Evolutionary conservation across 169 alveolate genomes (phyloP).

Genomic region (Plasmodium fragile): DNA sequence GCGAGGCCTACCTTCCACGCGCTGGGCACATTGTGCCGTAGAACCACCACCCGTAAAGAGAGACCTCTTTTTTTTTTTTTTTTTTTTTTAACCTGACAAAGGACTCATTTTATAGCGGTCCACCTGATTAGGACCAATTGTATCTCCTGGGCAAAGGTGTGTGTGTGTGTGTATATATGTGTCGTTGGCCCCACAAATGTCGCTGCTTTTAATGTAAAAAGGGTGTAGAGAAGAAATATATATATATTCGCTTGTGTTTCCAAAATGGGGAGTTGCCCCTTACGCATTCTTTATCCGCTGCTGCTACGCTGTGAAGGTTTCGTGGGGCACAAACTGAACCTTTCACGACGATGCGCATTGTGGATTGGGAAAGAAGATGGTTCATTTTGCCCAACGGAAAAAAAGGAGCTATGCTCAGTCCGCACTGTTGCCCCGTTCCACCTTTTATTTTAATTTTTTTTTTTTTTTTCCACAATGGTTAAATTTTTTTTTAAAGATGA

Average conservation of each 20-base stretch:
- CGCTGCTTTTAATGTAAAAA: not conserved
- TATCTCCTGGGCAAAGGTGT: not conserved
- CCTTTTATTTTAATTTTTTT: not conserved
- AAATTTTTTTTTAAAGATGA: not conserved
- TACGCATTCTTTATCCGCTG: not conserved
- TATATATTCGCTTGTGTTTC: not conserved
- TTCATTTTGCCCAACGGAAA: not conserved
- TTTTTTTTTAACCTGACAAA: not conserved
- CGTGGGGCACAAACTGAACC: not conserved
- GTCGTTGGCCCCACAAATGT: not conserved
- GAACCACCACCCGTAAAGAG: not conserved
- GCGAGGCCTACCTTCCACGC: not conserved
- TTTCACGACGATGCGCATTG: not conserved
- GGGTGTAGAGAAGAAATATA: not conserved
- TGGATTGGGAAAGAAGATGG: not conserved
- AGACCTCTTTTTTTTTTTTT: not conserved
- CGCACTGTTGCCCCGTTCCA: not conserved
- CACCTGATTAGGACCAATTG: not conserved
- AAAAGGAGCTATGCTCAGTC: not conserved
- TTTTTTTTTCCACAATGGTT: not conserved
- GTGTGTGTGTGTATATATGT: not conserved
- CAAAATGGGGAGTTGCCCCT: not conserved
- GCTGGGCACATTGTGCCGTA: not conserved
- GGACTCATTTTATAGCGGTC: not conserved
- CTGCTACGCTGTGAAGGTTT: not conserved